phyloP scores from a whole-genome alignment of 2,329 filamentous ascomycete genomes.

The Trichoderma sp. region DNA sequence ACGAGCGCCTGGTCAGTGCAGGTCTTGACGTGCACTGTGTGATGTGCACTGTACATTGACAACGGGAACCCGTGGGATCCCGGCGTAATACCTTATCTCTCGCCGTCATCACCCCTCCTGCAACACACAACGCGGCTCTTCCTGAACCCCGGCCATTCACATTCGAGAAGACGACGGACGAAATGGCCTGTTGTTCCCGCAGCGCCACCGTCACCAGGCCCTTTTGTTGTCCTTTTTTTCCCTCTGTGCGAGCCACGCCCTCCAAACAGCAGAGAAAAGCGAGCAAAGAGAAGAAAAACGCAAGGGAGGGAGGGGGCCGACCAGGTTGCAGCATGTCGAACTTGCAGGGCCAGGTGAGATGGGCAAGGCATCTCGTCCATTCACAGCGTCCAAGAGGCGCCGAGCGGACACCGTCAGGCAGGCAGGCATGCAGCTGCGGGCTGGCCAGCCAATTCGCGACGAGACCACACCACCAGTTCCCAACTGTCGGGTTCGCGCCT shows the following conservation, averaged over 20 bases:
- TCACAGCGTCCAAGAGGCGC: not conserved
- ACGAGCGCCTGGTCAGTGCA: not conserved
- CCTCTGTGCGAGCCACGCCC: not conserved
- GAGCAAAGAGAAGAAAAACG: not conserved
- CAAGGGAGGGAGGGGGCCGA: not conserved
- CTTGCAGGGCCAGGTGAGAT: not conserved
- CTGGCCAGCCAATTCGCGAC: not conserved
- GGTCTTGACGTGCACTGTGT: not conserved
- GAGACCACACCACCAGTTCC: constrained; percentile 22
- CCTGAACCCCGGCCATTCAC: not conserved
- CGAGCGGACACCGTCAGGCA: not conserved
- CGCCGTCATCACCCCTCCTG: not conserved
- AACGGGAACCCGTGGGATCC: not conserved
- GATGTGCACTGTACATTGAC: not conserved
- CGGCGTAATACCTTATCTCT: not conserved
- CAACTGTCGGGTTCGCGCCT: constrained; percentile 15
- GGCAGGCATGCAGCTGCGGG: constrained; percentile 7
- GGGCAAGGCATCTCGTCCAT: constrained; percentile 4
- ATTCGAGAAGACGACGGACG: not conserved
- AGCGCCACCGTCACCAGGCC: not conserved
- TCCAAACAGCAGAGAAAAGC: not conserved
- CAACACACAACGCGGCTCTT: not conserved
- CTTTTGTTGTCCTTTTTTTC: not conserved
- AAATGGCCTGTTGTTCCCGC: not conserved
- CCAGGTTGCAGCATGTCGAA: not conserved